phyloP scores from a whole-genome alignment of 352 stramenopile genomes.

The Saprolegnia parasitica region DNA sequence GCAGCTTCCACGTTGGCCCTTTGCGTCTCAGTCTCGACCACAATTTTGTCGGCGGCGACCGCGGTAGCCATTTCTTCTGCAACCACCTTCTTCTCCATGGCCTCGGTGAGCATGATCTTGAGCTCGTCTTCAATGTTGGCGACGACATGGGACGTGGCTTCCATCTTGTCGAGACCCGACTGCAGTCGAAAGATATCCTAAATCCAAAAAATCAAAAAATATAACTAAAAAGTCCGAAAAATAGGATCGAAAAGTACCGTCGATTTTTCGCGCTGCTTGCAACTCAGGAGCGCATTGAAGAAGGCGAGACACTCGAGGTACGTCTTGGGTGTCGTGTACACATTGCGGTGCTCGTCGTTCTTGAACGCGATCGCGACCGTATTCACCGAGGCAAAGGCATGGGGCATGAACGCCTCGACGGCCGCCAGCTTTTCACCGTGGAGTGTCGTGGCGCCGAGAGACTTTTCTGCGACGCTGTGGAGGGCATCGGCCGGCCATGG shows the following conservation, averaged over 20 bases:
- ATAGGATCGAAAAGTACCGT: slow-evolving; percentile 25
- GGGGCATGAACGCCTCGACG: slow-evolving; percentile 91
- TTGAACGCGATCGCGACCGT: slow-evolving; percentile 75
- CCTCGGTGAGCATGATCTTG: slow-evolving; percentile 84
- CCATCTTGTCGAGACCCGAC: slow-evolving; percentile 87
- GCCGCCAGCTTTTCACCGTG: slow-evolving; percentile 47
- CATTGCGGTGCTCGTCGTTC: slow-evolving; percentile 63
- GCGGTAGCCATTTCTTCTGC: slow-evolving; percentile 91
- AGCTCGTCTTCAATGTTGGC: slow-evolving; percentile 91
- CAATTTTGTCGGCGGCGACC: slow-evolving; percentile 86
- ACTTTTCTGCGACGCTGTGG: slow-evolving; percentile 82
- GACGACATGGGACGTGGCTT: slow-evolving; percentile 83
- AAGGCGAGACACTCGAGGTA: slow-evolving; percentile 90
- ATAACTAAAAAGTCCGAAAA: neutral
- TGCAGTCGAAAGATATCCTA: slow-evolving; percentile 79
- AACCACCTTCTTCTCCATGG: slow-evolving; percentile 89
- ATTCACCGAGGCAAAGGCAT: slow-evolving; percentile 91
- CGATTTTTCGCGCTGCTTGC: slow-evolving; percentile 55
- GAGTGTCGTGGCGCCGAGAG: slow-evolving; percentile 45
- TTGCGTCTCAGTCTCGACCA: slow-evolving; percentile 90
- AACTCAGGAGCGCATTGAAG: slow-evolving; percentile 70
- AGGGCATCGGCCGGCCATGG: slow-evolving; percentile 90
- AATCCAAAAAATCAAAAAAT: slow-evolving; percentile 33
- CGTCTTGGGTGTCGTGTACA: slow-evolving; percentile 93
- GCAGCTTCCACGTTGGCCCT: slow-evolving; percentile 88